A percentile compares a stretch with the other conserved stretches of the same genome.
Conservation (phyloP, 2,329 filamentous ascomycete genomes). For the Pseudophaeomoniella oleicola region DNA sequence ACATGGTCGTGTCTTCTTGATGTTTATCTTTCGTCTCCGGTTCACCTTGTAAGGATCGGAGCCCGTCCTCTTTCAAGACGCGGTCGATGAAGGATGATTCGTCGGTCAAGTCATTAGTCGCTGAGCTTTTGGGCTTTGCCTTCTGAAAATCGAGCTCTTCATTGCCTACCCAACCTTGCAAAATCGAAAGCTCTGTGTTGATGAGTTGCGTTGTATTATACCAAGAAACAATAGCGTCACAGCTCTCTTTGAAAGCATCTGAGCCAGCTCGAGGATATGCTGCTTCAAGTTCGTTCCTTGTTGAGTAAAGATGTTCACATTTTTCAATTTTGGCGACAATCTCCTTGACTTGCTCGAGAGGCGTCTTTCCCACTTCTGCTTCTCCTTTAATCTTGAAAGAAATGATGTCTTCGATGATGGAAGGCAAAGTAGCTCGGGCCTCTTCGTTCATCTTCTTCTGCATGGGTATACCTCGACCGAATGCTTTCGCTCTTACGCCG, state of each 20-base stretch:
- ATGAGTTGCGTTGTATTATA: slow-evolving; percentile 94
- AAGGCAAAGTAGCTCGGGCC: slow-evolving; percentile 56
- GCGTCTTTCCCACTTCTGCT: slow-evolving; percentile 76
- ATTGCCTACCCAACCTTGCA: slow-evolving; percentile 96
- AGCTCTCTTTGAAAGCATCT: slow-evolving; percentile 63
- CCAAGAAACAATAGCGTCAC: slow-evolving; percentile 84
- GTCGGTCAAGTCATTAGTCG: slow-evolving; percentile 62
- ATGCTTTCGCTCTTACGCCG: slow-evolving; percentile 68
- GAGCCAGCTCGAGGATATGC: slow-evolving; percentile 68
- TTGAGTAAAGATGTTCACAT: slow-evolving; percentile 74
- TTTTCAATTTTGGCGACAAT: slow-evolving; percentile 83
- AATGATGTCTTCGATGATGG: slow-evolving; percentile 72
- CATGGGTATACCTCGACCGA: slow-evolving; percentile 67
- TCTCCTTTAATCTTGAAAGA: slow-evolving; percentile 90
- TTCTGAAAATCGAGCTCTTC: slow-evolving; percentile 83
- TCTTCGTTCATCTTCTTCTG: slow-evolving; percentile 85
- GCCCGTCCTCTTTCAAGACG: slow-evolving; percentile 85
- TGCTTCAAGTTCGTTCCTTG: slow-evolving; percentile 55
- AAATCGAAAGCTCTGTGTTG: slow-evolving; percentile 79
- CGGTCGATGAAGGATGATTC: slow-evolving; percentile 90
- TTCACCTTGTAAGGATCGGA: slow-evolving; percentile 80
- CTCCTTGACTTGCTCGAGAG: slow-evolving; percentile 77
- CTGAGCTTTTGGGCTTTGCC: slow-evolving; percentile 52
- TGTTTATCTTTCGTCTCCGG: slow-evolving; percentile 25
- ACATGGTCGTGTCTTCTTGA: slow-evolving; percentile 54